phyloP scores from a whole-genome alignment of 2,329 filamentous ascomycete genomes.

The Diaporthe sp. region DNA sequence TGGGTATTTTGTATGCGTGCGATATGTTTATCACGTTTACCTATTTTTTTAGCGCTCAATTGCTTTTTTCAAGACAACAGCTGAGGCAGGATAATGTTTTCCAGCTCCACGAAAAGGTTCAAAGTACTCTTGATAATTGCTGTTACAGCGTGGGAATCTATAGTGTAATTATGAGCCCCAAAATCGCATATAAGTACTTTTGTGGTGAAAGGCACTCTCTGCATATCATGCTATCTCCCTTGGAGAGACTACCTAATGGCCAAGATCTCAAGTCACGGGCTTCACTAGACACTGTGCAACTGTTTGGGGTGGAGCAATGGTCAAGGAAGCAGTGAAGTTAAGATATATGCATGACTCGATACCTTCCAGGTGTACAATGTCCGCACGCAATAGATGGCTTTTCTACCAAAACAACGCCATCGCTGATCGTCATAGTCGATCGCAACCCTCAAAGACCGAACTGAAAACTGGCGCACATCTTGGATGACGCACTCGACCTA shows the following conservation, averaged over 20 bases:
- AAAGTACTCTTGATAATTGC: background rate
- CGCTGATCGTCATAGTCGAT: background rate
- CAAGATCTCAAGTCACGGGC: background rate
- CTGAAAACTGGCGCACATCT: background rate
- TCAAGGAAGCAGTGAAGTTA: background rate
- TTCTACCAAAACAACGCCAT: slow-evolving; percentile 3
- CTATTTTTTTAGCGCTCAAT: background rate
- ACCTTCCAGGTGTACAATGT: background rate
- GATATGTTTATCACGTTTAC: background rate
- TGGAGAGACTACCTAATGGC: background rate
- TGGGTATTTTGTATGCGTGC: background rate
- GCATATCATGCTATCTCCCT: background rate
- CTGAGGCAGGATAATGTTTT: background rate
- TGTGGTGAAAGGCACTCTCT: background rate
- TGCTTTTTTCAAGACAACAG: background rate
- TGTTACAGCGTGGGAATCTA: background rate
- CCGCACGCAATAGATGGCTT: background rate
- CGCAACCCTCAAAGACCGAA: background rate
- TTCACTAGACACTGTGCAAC: slow-evolving; percentile 1
- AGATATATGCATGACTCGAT: background rate
- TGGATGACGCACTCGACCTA: background rate
- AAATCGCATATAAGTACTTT: background rate
- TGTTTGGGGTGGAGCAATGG: background rate
- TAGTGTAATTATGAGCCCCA: background rate
- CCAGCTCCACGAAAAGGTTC: background rate